Evolutionary conservation across 495 filamentous ascomycete genomes (phyloP).

Genomic region (Chlorociboria aeruginascens): DNA sequence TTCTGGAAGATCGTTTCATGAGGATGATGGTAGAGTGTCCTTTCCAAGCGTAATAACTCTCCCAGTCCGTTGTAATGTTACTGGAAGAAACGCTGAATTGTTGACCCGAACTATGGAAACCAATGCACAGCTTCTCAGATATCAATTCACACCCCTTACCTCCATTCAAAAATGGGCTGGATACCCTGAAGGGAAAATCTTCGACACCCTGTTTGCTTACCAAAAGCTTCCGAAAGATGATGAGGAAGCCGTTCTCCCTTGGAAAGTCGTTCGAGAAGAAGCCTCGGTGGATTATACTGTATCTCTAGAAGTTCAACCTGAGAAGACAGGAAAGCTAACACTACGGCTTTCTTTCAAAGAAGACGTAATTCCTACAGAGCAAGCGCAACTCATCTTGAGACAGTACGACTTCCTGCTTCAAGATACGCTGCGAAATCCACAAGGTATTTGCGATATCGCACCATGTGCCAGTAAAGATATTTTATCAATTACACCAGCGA

Average conservation of each 20-base stretch:
- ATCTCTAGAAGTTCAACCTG: constrained; percentile 60
- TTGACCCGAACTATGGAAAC: constrained; percentile 44
- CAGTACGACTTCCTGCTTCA: constrained; percentile 47
- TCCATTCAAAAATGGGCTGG: constrained; percentile 57
- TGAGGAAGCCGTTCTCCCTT: constrained; percentile 17
- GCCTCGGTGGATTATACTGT: constrained; percentile 46
- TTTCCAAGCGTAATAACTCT: constrained; percentile 70
- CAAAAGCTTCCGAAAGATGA: constrained; percentile 39
- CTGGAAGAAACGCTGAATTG: constrained; percentile 38
- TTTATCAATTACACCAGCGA: constrained; percentile 44
- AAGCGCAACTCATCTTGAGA: constrained; percentile 45
- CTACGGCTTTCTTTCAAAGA: constrained; percentile 50
- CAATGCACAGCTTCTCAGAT: constrained; percentile 46
- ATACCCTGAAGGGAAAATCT: constrained; percentile 43
- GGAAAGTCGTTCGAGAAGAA: constrained; percentile 40
- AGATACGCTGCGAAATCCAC: constrained; percentile 14
- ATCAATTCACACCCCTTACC: constrained; percentile 57
- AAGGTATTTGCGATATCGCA: constrained; percentile 11
- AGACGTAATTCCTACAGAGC: constrained; percentile 46
- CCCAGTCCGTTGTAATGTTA: constrained; percentile 44
- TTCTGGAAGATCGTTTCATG: constrained; percentile 47
- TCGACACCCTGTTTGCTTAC: constrained; percentile 72
- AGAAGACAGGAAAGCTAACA: constrained; percentile 28
- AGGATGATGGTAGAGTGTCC: constrained; percentile 35
- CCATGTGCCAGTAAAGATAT: constrained; percentile 21